phyloP scores from a whole-genome alignment of 345 rosid species.

The Schrenkiella parvula region DNA sequence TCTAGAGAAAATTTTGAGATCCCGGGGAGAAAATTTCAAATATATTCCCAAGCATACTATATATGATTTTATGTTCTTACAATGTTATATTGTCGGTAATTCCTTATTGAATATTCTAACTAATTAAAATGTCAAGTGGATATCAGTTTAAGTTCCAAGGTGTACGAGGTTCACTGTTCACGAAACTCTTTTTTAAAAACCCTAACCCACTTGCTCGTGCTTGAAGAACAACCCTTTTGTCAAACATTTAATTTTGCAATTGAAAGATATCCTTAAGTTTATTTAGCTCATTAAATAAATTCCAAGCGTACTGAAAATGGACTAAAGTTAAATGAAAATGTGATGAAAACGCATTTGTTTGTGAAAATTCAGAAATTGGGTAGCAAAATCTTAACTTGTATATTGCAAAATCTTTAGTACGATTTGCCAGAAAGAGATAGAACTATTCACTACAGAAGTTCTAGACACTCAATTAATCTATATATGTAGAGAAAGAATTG shows the following conservation, averaged over 20 bases:
- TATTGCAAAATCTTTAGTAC: constrained; percentile 22
- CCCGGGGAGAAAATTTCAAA: background rate
- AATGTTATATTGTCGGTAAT: background rate
- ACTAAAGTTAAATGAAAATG: background rate
- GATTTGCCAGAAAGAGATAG: constrained; percentile 14
- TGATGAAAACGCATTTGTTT: background rate
- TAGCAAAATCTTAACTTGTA: constrained; percentile 7
- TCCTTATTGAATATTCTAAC: background rate
- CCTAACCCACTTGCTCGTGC: constrained; percentile 36
- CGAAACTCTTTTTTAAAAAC: constrained; percentile 21
- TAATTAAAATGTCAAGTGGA: constrained; percentile 10
- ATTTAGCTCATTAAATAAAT: background rate
- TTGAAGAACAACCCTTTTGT: constrained; percentile 14
- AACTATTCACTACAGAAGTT: constrained; percentile 11
- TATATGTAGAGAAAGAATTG: constrained; percentile 1
- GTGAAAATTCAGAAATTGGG: constrained; percentile 1
- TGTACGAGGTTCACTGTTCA: constrained; percentile 28
- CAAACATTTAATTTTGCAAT: background rate
- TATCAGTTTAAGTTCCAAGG: constrained; percentile 29
- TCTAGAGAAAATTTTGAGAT: background rate
- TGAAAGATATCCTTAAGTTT: background rate
- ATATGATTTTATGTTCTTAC: background rate
- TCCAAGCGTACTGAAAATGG: background rate
- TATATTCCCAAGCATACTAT: background rate
- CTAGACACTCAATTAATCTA: background rate